Evolutionary conservation across 352 stramenopile species (phyloP).

Genomic region (Phytopythium delawarense): DNA sequence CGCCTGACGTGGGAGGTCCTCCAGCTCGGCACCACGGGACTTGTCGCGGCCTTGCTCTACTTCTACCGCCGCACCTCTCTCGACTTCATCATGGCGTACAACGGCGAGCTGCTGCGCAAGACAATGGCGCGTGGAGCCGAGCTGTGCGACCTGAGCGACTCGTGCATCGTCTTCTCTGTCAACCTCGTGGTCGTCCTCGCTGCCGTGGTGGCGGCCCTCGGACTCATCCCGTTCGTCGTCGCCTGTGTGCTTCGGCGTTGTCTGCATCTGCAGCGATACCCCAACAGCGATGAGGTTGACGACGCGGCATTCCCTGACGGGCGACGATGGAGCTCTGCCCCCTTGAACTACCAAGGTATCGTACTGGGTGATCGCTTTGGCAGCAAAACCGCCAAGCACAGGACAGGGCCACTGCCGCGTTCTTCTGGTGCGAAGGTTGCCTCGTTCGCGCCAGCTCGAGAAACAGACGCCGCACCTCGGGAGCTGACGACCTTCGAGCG

Average conservation of each 20-base stretch:
- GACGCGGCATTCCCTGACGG: neutral
- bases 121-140: constrained; percentile 13
- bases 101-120: constrained; percentile 18
- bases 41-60: constrained; percentile 21
- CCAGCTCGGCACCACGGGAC: constrained; percentile 23
- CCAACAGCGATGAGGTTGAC: neutral
- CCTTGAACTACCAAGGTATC: neutral
- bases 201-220: neutral
- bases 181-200: constrained; percentile 23
- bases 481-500: constrained; percentile 18
- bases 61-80: constrained; percentile 25
- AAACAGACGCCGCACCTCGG: neutral
- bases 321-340: neutral
- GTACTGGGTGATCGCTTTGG: neutral
- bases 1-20: constrained; percentile 31
- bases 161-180: constrained; percentile 26
- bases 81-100: constrained; percentile 22
- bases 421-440: neutral
- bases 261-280: neutral
- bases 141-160: constrained; percentile 26
- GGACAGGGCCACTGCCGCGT: neutral
- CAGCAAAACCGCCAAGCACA: neutral
- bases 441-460: neutral
- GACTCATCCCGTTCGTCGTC: neutral
- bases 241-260: neutral